A percentile compares a stretch with the other conserved stretches of the same genome.
Evolutionary conservation across 2,329 filamentous ascomycete species (phyloP).

Genomic region (Bertia moriformis): DNA sequence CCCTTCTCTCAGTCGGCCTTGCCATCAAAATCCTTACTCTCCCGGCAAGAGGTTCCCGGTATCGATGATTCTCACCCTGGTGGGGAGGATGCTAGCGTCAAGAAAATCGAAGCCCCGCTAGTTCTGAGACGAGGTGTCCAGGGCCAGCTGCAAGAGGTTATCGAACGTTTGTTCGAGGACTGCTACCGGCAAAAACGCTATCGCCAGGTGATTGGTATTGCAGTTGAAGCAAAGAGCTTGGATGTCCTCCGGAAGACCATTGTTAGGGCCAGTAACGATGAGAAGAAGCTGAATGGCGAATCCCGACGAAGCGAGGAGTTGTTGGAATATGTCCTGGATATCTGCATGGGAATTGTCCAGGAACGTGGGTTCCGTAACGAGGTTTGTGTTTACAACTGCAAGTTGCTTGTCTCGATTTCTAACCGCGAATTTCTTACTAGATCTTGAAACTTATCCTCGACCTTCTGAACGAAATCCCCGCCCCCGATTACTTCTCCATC

Average conservation of each 20-base stretch:
- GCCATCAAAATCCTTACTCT: slow-evolving; percentile 89
- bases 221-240: slow-evolving; percentile 84
- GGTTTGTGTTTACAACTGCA: background rate
- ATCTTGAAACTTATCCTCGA: slow-evolving; percentile 88
- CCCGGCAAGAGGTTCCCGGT: slow-evolving; percentile 58
- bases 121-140: slow-evolving; percentile 58
- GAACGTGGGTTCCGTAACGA: slow-evolving; percentile 66
- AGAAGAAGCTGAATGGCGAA: slow-evolving; percentile 14
- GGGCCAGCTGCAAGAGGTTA: slow-evolving; percentile 65
- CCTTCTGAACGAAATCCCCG: slow-evolving; percentile 81
- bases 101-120: slow-evolving; percentile 46
- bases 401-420: no score
- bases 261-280: slow-evolving; percentile 62
- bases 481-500: slow-evolving; percentile 93
- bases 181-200: slow-evolving; percentile 79
- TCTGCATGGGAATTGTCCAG: slow-evolving; percentile 96
- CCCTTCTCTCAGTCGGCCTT: slow-evolving; percentile 89
- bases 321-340: slow-evolving; percentile 89
- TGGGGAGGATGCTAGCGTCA: slow-evolving; percentile 24
- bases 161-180: slow-evolving; percentile 79
- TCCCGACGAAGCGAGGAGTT: slow-evolving; percentile 64
- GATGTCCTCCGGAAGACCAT: slow-evolving; percentile 78
- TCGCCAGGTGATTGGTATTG: slow-evolving; percentile 90
- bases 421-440: no score
- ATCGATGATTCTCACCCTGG: slow-evolving; percentile 42